phyloP scores from a whole-genome alignment of 257 asterid genomes.

The Fraxinus quadrangulata region DNA sequence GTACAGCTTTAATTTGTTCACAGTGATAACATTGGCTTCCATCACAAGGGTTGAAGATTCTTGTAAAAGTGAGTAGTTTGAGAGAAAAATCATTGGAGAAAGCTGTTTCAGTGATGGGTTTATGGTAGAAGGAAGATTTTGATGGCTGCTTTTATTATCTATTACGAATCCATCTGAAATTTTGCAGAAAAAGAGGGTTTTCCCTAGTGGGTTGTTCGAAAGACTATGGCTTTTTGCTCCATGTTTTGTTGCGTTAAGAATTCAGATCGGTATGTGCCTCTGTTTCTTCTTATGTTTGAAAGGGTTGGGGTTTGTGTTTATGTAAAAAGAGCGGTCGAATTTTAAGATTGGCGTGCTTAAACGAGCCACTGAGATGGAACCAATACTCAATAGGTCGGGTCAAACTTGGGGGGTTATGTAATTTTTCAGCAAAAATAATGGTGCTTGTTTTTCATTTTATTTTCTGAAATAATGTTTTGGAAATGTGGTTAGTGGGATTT shows the following conservation, averaged over 20 bases:
- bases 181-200: constrained; percentile 27
- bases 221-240: constrained; percentile 53
- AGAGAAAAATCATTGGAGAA: background rate
- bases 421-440: background rate
- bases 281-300: constrained; percentile 9
- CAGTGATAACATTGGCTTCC: background rate
- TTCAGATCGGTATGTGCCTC: constrained; percentile 61
- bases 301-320: background rate
- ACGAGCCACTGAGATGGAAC: too few species aligned
- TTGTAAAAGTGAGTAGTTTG: constrained; percentile 12
- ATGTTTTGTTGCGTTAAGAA: constrained; percentile 62
- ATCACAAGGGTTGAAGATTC: constrained; percentile 22
- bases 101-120: constrained; percentile 23
- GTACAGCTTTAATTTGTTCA: background rate
- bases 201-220: constrained; percentile 14
- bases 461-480: constrained; percentile 1
- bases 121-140: background rate
- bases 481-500: constrained; percentile 11
- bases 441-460: constrained; percentile 5
- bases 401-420: background rate
- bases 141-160: constrained; percentile 17
- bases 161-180: constrained; percentile 5
- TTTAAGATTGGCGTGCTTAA: background rate
- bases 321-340: constrained; percentile 10
- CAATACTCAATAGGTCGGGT: background rate